phyloP scores from a whole-genome alignment of 495 filamentous ascomycete species.

The Patellaria atrata region DNA sequence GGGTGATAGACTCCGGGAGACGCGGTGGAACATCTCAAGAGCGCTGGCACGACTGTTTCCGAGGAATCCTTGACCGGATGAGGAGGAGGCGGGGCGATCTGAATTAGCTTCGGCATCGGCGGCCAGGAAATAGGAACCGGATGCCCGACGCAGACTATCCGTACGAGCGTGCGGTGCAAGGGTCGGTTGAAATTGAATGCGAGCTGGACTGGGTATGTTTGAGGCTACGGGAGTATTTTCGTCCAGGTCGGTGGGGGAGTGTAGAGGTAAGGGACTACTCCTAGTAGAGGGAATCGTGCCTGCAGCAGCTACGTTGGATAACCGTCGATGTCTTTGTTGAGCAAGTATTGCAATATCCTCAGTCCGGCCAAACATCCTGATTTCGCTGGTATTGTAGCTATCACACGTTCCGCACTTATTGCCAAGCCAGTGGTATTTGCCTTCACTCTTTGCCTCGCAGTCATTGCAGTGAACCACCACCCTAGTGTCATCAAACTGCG shows the following conservation, averaged over 20 bases:
- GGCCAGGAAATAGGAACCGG: conserved; percentile 2
- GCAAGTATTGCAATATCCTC: conserved; percentile 14
- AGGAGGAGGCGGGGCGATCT: neutral
- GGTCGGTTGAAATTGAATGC: too few species aligned
- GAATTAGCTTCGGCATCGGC: neutral
- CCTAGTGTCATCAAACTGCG: conserved; percentile 53
- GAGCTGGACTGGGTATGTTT: too few species aligned
- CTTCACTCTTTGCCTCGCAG: conserved; percentile 70
- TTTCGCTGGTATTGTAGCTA: conserved; percentile 31
- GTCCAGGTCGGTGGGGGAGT: conserved; percentile 14
- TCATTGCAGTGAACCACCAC: conserved; percentile 88
- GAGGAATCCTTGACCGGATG: conserved; percentile 8
- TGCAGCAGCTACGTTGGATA: conserved; percentile 6
- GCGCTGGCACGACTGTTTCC: conserved; percentile 13
- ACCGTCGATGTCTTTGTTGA: conserved; percentile 1
- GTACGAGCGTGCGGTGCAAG: neutral
- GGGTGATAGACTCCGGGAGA: conserved; percentile 7
- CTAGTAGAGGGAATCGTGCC: conserved; percentile 9
- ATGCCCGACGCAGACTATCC: neutral
- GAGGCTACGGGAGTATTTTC: too few species aligned
- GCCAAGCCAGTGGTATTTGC: conserved; percentile 88
- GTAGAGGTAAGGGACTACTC: conserved; percentile 11
- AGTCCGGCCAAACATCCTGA: conserved; percentile 21
- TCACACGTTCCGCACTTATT: conserved; percentile 67
- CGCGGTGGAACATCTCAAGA: conserved; percentile 7